phyloP scores from a whole-genome alignment of 352 stramenopile species.

The Phytophthora multivora region DNA sequence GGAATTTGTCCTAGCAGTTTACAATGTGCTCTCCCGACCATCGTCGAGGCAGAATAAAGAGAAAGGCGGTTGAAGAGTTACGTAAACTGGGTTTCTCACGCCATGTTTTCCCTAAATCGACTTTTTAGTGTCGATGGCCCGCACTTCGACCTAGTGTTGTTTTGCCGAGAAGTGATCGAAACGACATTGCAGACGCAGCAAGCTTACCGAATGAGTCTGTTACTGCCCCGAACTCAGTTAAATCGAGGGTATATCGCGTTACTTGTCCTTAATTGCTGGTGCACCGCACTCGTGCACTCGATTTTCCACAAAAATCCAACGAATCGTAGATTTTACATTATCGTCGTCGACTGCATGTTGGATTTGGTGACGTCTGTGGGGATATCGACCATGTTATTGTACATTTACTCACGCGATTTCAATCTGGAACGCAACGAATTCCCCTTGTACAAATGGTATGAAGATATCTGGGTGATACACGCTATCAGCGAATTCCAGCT shows the following conservation, averaged over 20 bases:
- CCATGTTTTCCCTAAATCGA: background rate
- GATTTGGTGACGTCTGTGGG: slow-evolving; percentile 24
- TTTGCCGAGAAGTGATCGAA: background rate
- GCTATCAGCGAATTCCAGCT: slow-evolving; percentile 1
- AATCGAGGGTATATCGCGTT: slow-evolving; percentile 30
- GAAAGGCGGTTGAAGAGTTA: background rate
- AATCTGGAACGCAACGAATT: slow-evolving; percentile 4
- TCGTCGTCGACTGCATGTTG: slow-evolving; percentile 21
- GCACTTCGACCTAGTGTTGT: background rate
- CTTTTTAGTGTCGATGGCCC: background rate
- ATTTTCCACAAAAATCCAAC: slow-evolving; percentile 17
- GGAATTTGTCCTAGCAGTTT: background rate
- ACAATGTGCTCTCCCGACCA: background rate
- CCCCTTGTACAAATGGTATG: slow-evolving; percentile 12
- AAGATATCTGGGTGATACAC: slow-evolving; percentile 1
- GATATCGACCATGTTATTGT: slow-evolving; percentile 8
- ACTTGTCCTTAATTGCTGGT: slow-evolving; percentile 38
- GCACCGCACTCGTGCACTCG: slow-evolving; percentile 21
- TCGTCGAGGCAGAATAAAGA: background rate
- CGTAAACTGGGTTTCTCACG: background rate
- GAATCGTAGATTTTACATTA: slow-evolving; percentile 13
- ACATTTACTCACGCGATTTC: slow-evolving; percentile 3
- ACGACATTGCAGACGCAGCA: background rate
- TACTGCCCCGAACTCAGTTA: slow-evolving; percentile 8
- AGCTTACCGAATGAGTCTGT: background rate